Percentiles rank a stretch among this genome's conserved stretches.
Conservation (phyloP, 495 filamentous ascomycete species). For the Rusavskia elegans region DNA sequence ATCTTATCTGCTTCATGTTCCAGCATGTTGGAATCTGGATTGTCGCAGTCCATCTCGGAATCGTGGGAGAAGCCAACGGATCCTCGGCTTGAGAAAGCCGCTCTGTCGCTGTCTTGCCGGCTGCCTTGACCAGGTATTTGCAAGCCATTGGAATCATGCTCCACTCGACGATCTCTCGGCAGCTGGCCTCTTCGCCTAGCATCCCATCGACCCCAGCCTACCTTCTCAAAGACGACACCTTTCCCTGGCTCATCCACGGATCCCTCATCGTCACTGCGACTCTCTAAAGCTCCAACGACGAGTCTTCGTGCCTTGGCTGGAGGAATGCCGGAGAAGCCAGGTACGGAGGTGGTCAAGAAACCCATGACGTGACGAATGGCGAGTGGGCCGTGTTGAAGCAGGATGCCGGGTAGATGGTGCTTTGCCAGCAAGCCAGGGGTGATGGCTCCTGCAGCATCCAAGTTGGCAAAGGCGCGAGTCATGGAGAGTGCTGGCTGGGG, state of each 20-base stretch:
- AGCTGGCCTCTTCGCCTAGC: constrained; percentile 57
- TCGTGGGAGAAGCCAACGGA: constrained; percentile 61
- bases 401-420: constrained; percentile 79
- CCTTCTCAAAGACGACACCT: constrained; percentile 85
- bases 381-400: constrained; percentile 75
- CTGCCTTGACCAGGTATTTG: constrained; percentile 41
- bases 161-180: constrained; percentile 25
- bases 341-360: constrained; percentile 80
- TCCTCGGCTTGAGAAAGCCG: constrained; percentile 35
- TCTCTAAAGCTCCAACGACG: constrained; percentile 71
- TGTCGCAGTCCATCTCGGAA: constrained; percentile 38
- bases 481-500: constrained; percentile 17
- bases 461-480: constrained; percentile 24
- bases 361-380: constrained; percentile 92
- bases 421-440: constrained; percentile 76
- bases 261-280: constrained; percentile 40
- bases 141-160: constrained; percentile 41
- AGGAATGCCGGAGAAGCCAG: constrained; percentile 81
- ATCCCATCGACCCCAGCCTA: constrained; percentile 95
- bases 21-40: constrained; percentile 40
- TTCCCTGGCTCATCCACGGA: constrained; percentile 48
- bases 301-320: constrained; percentile 82
- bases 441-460: constrained; percentile 69
- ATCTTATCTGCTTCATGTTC: constrained; percentile 91
- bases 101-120: constrained; percentile 29